These are phyloP conservation scores for Ichthyophthirius multifiliis DNA, from an alignment of 169 alveolate genomes.

Conservation along the genomic window DNA sequence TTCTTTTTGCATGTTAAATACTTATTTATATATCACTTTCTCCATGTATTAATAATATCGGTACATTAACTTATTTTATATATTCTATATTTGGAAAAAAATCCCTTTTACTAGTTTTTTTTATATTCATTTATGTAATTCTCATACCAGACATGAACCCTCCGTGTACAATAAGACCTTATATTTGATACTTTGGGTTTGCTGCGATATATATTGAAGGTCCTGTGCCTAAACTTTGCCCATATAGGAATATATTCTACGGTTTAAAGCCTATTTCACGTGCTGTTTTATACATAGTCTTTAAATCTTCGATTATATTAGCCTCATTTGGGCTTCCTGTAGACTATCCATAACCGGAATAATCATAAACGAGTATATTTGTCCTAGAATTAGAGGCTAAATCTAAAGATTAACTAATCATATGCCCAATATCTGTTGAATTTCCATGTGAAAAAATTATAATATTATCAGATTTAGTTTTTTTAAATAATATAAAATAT, in stretches of 20 bases:
- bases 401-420: slow-evolving; percentile 50
- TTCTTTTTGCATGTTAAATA: slow-evolving; percentile 49
- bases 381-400: slow-evolving; percentile 52
- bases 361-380: slow-evolving; percentile 87
- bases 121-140: slow-evolving; percentile 27
- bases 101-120: slow-evolving; percentile 57
- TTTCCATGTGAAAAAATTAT: slow-evolving; percentile 90
- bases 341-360: slow-evolving; percentile 91
- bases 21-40: slow-evolving; percentile 56
- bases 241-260: slow-evolving; percentile 49
- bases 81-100: slow-evolving; percentile 63
- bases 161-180: slow-evolving; percentile 90
- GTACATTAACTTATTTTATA: slow-evolving; percentile 56
- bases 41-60: slow-evolving; percentile 79
- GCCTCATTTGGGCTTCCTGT: slow-evolving; percentile 77
- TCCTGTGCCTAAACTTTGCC: slow-evolving; percentile 89
- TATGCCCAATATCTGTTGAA: slow-evolving; percentile 88
- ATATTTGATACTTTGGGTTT: slow-evolving; percentile 55
- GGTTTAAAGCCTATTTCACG: slow-evolving; percentile 28
- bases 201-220: slow-evolving; percentile 58
- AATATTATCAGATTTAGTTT: slow-evolving; percentile 35
- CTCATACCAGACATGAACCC: slow-evolving; percentile 87
- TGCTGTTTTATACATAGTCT: slow-evolving; percentile 65
- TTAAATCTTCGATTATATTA: slow-evolving; percentile 64
- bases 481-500: neutral